Conservation (phyloP, 129 eudicot genomes). For the sunflower (Helianthus annuus) region HanXRQr2.0-SUNRISE NC_035446.2:172328543-172329042, state of each 20-base stretch:
- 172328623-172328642: slow-evolving; percentile 37
- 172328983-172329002: slow-evolving; percentile 55
- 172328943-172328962: not conserved
- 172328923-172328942: slow-evolving; percentile 48
- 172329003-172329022: slow-evolving; percentile 76
- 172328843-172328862: slow-evolving; percentile 47
- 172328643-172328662: slow-evolving; percentile 44
- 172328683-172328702: slow-evolving; percentile 25
- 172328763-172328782: slow-evolving; percentile 27
- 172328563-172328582: slow-evolving; percentile 36
- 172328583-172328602: slow-evolving; percentile 61
- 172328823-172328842: slow-evolving; percentile 41
- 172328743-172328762: slow-evolving; percentile 24
- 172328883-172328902: slow-evolving; percentile 37
- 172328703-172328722: slow-evolving; percentile 61
- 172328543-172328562: slow-evolving; percentile 58
- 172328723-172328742: slow-evolving; percentile 33
- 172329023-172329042: slow-evolving; percentile 64
- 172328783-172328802: slow-evolving; percentile 18
- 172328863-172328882: slow-evolving; percentile 40
- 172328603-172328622: slow-evolving; percentile 47
- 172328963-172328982: slow-evolving; percentile 60
- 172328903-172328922: slow-evolving; percentile 56
- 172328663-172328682: slow-evolving; percentile 29
- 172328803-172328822: slow-evolving; percentile 46